Conservation (phyloP, 345 rosid species). For the Arabidopsis thaliana region TAIR10.1 NC_003076.8:21610501-21611000, state of each 20-base stretch:
- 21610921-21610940: not conserved
- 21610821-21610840: constrained; percentile 13
- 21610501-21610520: constrained; percentile 9
- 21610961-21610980: not conserved
- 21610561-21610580: constrained; percentile 12
- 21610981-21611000: not conserved
- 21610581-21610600: constrained; percentile 23
- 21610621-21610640: constrained; percentile 15
- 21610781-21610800: not conserved
- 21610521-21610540: constrained; percentile 34
- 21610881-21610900: not conserved
- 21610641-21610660: constrained; percentile 32
- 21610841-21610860: not conserved
- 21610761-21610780: constrained; percentile 17
- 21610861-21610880: not conserved
- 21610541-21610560: constrained; percentile 19
- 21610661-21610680: constrained; percentile 38
- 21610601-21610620: constrained; percentile 21
- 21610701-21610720: constrained; percentile 43
- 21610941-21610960: not conserved
- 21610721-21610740: constrained; percentile 41
- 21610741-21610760: constrained; percentile 28
- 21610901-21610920: not conserved
- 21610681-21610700: constrained; percentile 42
- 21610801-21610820: constrained; percentile 14